phyloP scores from a whole-genome alignment of 495 filamentous ascomycete species.

The Daldinia concentrica region DNA sequence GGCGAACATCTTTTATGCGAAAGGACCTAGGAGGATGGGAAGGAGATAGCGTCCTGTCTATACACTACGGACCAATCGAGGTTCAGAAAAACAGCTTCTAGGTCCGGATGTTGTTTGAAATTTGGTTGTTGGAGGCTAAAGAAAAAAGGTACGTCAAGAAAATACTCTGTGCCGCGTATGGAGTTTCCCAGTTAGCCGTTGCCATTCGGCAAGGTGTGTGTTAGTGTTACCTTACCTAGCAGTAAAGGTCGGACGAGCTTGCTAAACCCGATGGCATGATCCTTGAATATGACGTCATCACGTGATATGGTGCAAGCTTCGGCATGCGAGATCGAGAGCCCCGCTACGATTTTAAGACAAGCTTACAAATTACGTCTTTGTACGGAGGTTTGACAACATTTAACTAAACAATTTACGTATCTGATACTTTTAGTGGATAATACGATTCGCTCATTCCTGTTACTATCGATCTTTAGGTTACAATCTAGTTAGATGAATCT shows the following conservation, averaged over 20 bases:
- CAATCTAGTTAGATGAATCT: not conserved
- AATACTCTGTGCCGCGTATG: not conserved
- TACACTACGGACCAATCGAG: conserved; percentile 21
- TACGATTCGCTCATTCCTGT: not conserved
- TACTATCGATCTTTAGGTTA: not conserved
- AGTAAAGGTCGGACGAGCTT: conserved; percentile 29
- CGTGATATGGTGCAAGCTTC: conserved; percentile 39
- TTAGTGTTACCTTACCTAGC: not conserved
- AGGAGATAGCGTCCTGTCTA: not conserved
- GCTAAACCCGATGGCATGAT: conserved; percentile 31
- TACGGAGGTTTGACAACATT: not conserved
- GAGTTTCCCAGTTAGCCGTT: not conserved
- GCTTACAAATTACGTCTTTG: conserved; percentile 31
- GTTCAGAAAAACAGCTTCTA: conserved; percentile 3
- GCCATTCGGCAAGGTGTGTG: not conserved
- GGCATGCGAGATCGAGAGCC: conserved; percentile 16
- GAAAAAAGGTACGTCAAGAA: conserved; percentile 5
- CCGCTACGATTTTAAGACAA: not conserved
- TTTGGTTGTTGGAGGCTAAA: conserved; percentile 12
- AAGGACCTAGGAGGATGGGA: not conserved
- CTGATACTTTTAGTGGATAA: not conserved
- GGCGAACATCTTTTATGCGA: conserved; percentile 53
- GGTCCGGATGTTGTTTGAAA: not conserved
- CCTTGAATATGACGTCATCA: conserved; percentile 41
- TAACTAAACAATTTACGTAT: too few species aligned